phyloP scores from a whole-genome alignment of 371 early-diverging fungal species.

The Cokeromyces recurvatus region DNA sequence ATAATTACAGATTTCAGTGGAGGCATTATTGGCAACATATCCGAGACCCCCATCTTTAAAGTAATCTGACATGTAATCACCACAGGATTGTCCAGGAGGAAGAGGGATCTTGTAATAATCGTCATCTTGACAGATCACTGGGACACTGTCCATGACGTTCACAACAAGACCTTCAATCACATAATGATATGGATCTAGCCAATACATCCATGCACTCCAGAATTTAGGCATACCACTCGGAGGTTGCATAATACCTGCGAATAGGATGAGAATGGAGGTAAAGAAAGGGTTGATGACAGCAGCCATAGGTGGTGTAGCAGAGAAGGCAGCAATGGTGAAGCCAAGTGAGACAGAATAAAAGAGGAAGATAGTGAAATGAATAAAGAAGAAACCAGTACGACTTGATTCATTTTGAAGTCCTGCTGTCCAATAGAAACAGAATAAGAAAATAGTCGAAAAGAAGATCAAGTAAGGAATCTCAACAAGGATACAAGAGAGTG shows the following conservation, averaged over 20 bases:
- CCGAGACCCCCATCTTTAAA: conserved; percentile 46
- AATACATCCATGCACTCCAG: conserved; percentile 79
- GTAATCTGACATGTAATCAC: conserved; percentile 56
- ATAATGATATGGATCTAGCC: conserved; percentile 75
- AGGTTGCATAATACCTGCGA: conserved; percentile 72
- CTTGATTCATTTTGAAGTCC: conserved; percentile 51
- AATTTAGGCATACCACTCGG: conserved; percentile 63
- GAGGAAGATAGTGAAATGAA: conserved; percentile 56
- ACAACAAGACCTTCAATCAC: conserved; percentile 71
- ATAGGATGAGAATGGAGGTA: conserved; percentile 64
- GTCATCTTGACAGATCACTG: conserved; percentile 43
- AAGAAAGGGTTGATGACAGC: conserved; percentile 72
- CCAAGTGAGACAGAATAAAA: conserved; percentile 70
- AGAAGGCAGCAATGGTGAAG: conserved; percentile 46
- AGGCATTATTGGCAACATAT: conserved; percentile 47
- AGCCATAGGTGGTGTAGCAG: conserved; percentile 60
- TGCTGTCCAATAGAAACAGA: conserved; percentile 69
- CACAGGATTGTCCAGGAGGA: conserved; percentile 62
- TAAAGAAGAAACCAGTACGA: conserved; percentile 59
- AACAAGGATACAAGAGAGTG: conserved; percentile 46
- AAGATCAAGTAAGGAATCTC: conserved; percentile 62
- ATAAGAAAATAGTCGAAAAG: conserved; percentile 54
- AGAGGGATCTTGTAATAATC: conserved; percentile 50
- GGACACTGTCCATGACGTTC: conserved; percentile 59
- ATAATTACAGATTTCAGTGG: conserved; percentile 58